Conservation (phyloP, 164 flowering plant genomes). For the Kingdonia uniflora region DNA sequence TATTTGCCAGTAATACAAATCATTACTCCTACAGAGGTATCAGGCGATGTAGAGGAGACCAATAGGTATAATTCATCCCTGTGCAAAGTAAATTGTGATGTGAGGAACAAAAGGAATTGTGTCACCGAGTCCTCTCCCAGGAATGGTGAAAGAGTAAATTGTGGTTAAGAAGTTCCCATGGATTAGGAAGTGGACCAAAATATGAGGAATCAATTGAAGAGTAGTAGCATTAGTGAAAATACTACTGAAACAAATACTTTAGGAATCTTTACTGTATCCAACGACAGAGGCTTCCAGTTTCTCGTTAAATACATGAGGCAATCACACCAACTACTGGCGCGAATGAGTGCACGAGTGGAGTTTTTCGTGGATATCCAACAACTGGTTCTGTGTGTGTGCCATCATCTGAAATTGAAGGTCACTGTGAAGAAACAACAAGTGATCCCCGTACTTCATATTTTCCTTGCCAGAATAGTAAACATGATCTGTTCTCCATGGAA, state of each 20-base stretch:
- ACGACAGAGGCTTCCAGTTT: neutral
- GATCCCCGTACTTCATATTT: constrained; percentile 3
- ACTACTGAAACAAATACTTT: constrained; percentile 4
- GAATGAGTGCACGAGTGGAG: constrained; percentile 6
- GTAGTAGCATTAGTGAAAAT: too few species aligned
- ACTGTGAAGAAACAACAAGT: constrained; percentile 13
- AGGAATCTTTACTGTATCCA: constrained; percentile 7
- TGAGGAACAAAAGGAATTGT: constrained; percentile 9
- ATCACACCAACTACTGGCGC: constrained; percentile 9
- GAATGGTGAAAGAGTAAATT: constrained; percentile 1
- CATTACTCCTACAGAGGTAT: constrained; percentile 4
- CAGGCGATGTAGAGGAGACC: too few species aligned
- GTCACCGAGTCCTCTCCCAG: neutral
- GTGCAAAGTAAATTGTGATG: neutral
- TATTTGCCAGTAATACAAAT: constrained; percentile 7
- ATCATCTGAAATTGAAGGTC: too few species aligned
- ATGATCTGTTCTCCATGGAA: constrained; percentile 5
- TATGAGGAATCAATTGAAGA: too few species aligned
- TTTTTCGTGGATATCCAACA: constrained; percentile 14
- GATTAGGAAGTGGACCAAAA: constrained; percentile 7
- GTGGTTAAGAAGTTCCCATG: constrained; percentile 12
- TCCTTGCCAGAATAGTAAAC: constrained; percentile 9
- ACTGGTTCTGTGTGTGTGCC: constrained; percentile 21
- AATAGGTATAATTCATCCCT: constrained; percentile 4
- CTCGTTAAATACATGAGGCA: constrained; percentile 10